Conservation (phyloP, 1,284 basidiomycete species). For the Exobasidium cylindrosporum region DNA sequence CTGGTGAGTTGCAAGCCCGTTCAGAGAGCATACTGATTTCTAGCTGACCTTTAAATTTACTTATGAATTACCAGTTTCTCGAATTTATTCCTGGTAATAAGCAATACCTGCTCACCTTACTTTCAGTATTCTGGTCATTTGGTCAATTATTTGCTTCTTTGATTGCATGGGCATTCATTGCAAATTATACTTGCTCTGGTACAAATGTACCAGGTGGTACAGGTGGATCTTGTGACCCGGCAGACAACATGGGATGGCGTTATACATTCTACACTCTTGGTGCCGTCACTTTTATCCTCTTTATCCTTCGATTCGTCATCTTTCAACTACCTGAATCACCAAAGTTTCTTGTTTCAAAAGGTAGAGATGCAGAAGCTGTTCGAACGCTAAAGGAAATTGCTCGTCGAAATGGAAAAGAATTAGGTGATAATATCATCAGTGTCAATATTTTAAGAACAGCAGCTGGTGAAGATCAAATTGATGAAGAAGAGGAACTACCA, state of each 20-base stretch:
- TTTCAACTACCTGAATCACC: slow-evolving; percentile 54
- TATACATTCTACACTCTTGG: slow-evolving; percentile 52
- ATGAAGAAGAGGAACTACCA: slow-evolving; percentile 19
- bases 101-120: slow-evolving; percentile 49
- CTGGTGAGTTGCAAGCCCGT: too few relatives aligned
- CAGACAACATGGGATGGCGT: slow-evolving; percentile 49
- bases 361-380: slow-evolving; percentile 53
- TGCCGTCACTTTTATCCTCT: slow-evolving; percentile 46
- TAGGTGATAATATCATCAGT: slow-evolving; percentile 48
- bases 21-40: too few relatives aligned
- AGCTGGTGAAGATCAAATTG: slow-evolving; percentile 47
- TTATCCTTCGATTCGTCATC: slow-evolving; percentile 47
- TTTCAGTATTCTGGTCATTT: slow-evolving; percentile 54
- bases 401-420: slow-evolving; percentile 37
- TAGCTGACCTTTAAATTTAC: too few relatives aligned
- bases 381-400: slow-evolving; percentile 46
- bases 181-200: slow-evolving; percentile 42
- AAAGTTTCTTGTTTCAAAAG: slow-evolving; percentile 52
- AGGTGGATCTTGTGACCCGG: slow-evolving; percentile 23
- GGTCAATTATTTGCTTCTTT: slow-evolving; percentile 50
- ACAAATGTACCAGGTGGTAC: slow-evolving; percentile 21
- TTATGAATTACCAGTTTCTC: too few relatives aligned
- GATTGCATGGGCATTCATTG: slow-evolving; percentile 52
- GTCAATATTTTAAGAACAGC: slow-evolving; percentile 49
- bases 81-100: slow-evolving; percentile 50